Evolutionary conservation across 202 grass and related monocot genomes (phyloP), one percentile per base, ranked within the genome.

Genomic region (Saccharum hybrid): DNA sequence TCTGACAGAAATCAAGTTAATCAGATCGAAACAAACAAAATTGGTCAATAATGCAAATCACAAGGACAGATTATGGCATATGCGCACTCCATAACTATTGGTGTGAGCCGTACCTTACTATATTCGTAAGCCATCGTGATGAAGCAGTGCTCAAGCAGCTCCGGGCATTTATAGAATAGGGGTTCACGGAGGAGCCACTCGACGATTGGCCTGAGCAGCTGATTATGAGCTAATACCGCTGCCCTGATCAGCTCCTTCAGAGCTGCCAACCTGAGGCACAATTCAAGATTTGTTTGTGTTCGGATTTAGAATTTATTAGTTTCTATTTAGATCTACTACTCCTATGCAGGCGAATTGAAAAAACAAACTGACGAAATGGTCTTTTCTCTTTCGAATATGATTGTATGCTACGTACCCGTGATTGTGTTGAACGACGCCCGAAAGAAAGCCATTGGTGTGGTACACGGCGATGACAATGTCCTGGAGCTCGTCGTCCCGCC

Each of bases 131-230:
- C 8, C 46, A 82, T 51, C 2, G 2, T 74, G 72, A 11, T 12
- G 75, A 89, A 89, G 78, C 78, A 72, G 14, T 38, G 12, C 3
- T 3, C 2, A 33, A 86, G 59, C 48, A 90, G 22, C 4, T 61
- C 15, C 4, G 45, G 74, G 12, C 40, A 68, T 52, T 68, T 51
- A 40, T 11, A 28, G 68, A 82, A 37, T n/a, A 83, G 4, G 31
- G 40, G 3, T 18, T 90, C 83, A 10, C 6, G 0, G 31, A 83
- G 11, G 31, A 90, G 33, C 38, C 79, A 77, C 8, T 40, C 1
- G 12, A 67, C 12, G n/a, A 90, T 18, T 16, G 4, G 26, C 30
- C 8, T 3, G 61, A 69, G 21, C 4, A 86, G 19, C 2, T 67
- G 16, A 3, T 15, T 5, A 68, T 52, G 30, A n/a, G 39, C 16